Conservation (phyloP, 371 early-diverging fungal genomes). For the Syncephalastrum racemosum region DNA sequence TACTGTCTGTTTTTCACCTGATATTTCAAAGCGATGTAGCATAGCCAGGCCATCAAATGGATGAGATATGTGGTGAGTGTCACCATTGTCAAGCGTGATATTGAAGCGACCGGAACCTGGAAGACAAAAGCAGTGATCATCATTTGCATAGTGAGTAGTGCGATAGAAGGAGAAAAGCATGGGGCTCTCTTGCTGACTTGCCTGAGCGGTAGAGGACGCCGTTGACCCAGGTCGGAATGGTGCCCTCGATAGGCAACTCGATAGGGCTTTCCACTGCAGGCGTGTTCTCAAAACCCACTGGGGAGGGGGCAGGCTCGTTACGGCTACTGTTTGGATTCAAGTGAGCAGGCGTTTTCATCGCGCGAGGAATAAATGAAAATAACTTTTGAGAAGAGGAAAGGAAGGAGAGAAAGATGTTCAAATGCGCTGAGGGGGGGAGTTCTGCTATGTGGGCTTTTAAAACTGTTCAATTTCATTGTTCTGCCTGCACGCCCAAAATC, state of each 20-base stretch:
- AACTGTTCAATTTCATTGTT: conserved; percentile 6
- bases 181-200: conserved; percentile 2
- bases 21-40: conserved; percentile 48
- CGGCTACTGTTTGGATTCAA: conserved; percentile 22
- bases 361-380: background rate
- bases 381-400: background rate
- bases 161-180: background rate
- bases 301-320: conserved; percentile 39
- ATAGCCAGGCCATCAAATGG: conserved; percentile 67
- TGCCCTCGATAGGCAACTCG: conserved; percentile 41
- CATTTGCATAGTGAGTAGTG: background rate
- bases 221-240: conserved; percentile 59
- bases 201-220: conserved; percentile 61
- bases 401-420: background rate
- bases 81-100: conserved; percentile 43
- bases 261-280: conserved; percentile 48
- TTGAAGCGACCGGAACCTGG: conserved; percentile 49
- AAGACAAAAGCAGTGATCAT: background rate
- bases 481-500: too few species aligned
- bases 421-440: background rate
- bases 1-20: conserved; percentile 31
- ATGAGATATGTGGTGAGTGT: conserved; percentile 56
- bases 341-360: conserved; percentile 37
- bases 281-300: conserved; percentile 49
- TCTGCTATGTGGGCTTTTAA: background rate